Evolutionary conservation across 345 rosid genomes (phyloP).

Genomic region (Brassica cretica): DNA sequence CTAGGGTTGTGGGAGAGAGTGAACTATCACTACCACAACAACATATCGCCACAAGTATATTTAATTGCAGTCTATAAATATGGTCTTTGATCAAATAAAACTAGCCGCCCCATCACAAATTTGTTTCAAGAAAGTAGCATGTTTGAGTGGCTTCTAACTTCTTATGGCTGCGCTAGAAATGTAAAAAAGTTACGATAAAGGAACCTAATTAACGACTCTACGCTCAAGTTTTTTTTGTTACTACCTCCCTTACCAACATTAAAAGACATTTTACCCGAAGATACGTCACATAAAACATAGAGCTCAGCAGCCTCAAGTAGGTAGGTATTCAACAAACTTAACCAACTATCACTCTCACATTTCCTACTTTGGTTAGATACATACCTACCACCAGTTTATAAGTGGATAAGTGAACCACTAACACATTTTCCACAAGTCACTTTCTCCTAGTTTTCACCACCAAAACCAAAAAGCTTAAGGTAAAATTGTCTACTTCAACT

Average conservation of each 20-base stretch:
- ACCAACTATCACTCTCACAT: conserved; percentile 23
- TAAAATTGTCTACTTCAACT: conserved; percentile 5
- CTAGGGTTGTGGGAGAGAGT: conserved; percentile 1
- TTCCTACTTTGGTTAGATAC: background rate
- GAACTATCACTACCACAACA: background rate
- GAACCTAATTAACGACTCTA: conserved; percentile 5
- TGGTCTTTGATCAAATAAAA: background rate
- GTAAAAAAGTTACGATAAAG: background rate
- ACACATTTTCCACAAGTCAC: conserved; percentile 24
- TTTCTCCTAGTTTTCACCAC: conserved; percentile 21
- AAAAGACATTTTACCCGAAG: conserved; percentile 2
- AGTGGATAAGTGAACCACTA: conserved; percentile 18
- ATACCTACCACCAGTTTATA: conserved; percentile 16
- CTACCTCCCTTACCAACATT: background rate
- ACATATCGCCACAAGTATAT: conserved; percentile 9
- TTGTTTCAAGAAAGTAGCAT: conserved; percentile 20
- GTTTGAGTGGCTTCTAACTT: conserved; percentile 4
- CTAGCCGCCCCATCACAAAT: conserved; percentile 20
- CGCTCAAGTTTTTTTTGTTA: background rate
- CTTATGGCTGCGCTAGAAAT: conserved; percentile 13
- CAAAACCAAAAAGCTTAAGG: background rate
- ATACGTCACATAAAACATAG: conserved; percentile 7
- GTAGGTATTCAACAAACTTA: conserved; percentile 12
- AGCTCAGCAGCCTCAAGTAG: conserved; percentile 13
- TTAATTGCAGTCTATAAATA: background rate